Base-by-base conservation (phyloP, 2,329 filamentous ascomycete genomes). In the Cordyceps cicadae region DNA sequence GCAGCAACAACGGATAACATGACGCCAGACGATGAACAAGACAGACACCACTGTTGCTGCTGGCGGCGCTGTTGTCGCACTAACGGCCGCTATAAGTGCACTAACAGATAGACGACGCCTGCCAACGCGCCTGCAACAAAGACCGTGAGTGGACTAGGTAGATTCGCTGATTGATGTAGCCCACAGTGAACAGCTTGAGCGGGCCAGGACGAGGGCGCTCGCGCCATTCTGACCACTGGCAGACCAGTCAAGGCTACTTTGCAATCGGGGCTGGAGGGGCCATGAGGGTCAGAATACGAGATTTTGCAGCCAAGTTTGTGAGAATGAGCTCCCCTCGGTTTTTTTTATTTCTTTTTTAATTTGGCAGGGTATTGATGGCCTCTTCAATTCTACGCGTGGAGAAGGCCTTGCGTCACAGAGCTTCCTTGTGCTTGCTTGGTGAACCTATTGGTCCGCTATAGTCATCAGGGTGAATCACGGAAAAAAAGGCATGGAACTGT, bases 241-340 rank as follows among this genome's bases (percentile, higher is more conserved):
- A 37, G 12, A 37, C 34, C 34, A 21, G 24, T 21, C 45, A 48
- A 24, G 19, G 45, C 41, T 19, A 19, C 15, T 19, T 8, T 17
- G 15, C 41, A 8, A 48, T 48, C 45, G 45, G 50, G 50, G 29
- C n/a, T 54, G 29, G 50, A 52, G 37, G 57, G 49, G 39, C 17
- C 19, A 46, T 49, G 50, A 49, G 8, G 57, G 8, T 41, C 41
- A 60, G 50, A 24, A 60, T 60, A 60, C 58, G 58, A 60, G 58
- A 41, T 60, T 54, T 60, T 60, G 46, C 50, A 51, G 58, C 43
- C 32, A 50, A 50, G 58, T 32, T 60, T 5, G 34, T 37, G 11
- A 37, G 34, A 14, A 37, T 3, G 34, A 37, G 34, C 34, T 37
- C 24, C 34, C 34, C 48, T 59, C 39, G 21, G 43, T 49, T 43